Base-by-base conservation (phyloP, 371 early-diverging fungal species). In the Entomophthora muscae region DNA sequence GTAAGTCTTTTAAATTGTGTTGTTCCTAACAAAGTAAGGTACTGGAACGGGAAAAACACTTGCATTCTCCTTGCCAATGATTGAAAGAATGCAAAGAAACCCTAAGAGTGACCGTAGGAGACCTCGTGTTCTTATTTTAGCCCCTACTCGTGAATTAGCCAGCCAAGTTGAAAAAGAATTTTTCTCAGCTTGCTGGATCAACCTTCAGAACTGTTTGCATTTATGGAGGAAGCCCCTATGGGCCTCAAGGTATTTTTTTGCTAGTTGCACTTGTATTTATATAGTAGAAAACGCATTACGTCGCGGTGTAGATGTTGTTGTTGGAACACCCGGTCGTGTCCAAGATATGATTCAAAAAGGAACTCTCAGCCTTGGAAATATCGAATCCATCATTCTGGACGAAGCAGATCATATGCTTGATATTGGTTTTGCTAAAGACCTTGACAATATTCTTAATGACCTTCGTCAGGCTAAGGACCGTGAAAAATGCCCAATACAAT, bases 341-440 rank as follows among this genome's bases (percentile, higher is more conserved):
- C 80, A 95, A 61, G 99, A 99, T 70, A 87, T 94, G 60, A 84
- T 96, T 66, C 86, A 95, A 63, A 89, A 84, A 66, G 88, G 85
- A 65, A 85, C 79, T 67, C 72, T 95, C 62, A 82, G 81, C 53
- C 79, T 94, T 51, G 76, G 80, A 60, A 71, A 77, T 55, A 69
- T 93, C 51, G 74, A 77, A 52, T 91, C 88, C 68, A 75, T 91
- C 58, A 80, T 86, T 66, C 68, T 99, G 63, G 99, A 99, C 71
- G 99, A 98, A 76, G 95, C 95, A 3, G 98, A 98, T 74, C 87
- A 87, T 69, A 86, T 86, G 90, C 80, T 97, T 69, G 96, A 97
- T 74, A 88, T 93, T 73, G 99, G 97, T 53, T 98, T 98, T 75
- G 86, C 88, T 53, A 89, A 88, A 30, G 89, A 88, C 63, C 89